Conservation (phyloP, 192 early-diverging fungal species). For the Gamsiella multidivaricata region DNA sequence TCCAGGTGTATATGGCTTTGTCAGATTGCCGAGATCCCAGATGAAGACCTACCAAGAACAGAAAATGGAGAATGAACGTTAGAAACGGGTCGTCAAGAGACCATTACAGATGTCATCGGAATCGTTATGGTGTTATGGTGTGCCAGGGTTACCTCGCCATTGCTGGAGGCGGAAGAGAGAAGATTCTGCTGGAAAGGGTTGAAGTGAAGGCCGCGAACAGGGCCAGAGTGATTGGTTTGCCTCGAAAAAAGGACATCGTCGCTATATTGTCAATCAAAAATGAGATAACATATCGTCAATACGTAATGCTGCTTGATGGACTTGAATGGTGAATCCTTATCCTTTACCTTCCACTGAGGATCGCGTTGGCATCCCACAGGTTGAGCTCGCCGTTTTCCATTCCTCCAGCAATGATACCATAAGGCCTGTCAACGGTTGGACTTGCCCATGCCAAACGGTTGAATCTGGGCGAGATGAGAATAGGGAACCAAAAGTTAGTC, state of each 20-base stretch:
- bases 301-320: too few relatives aligned
- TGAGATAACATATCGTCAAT: neutral
- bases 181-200: slow-evolving; percentile 89
- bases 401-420: slow-evolving; percentile 91
- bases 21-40: slow-evolving; percentile 93
- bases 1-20: slow-evolving; percentile 91
- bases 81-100: too few relatives aligned
- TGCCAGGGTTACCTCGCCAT: slow-evolving; percentile 92
- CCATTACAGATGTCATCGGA: too few relatives aligned
- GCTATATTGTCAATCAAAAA: slow-evolving; percentile 31
- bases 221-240: slow-evolving; percentile 83
- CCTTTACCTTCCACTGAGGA: slow-evolving; percentile 72
- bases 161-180: slow-evolving; percentile 87
- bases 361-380: slow-evolving; percentile 84
- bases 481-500: neutral
- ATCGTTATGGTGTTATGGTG: neutral
- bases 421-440: slow-evolving; percentile 56
- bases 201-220: slow-evolving; percentile 93
- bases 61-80: neutral
- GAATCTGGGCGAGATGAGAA: slow-evolving; percentile 67
- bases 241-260: slow-evolving; percentile 71
- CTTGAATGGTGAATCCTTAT: neutral
- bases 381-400: slow-evolving; percentile 94
- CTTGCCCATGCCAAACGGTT: slow-evolving; percentile 90
- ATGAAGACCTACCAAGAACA: slow-evolving; percentile 76